Conservation (phyloP, 306 rosid species). For the Hylodesmum podocarpum region DNA sequence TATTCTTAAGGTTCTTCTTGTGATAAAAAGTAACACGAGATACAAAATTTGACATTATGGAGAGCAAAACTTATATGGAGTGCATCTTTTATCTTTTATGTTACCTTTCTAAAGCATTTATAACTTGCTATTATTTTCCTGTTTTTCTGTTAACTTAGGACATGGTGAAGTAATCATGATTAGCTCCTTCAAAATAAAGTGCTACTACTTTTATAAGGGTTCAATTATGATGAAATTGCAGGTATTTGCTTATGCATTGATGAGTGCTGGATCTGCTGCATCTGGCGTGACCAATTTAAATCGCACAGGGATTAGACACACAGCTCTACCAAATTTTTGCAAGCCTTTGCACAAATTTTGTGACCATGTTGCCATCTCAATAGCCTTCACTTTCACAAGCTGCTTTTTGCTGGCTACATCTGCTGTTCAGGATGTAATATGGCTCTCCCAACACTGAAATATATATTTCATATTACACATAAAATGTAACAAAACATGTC, state of each 20-base stretch:
- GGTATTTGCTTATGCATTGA: conserved; percentile 83
- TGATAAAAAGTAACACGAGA: not conserved
- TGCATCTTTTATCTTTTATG: too few species aligned
- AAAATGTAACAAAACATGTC: conserved; percentile 16
- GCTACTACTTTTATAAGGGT: not conserved
- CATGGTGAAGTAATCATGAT: not conserved
- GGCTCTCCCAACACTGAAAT: conserved; percentile 79
- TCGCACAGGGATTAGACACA: conserved; percentile 77
- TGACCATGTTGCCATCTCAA: conserved; percentile 82
- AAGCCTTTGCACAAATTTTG: conserved; percentile 72
- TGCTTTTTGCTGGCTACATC: conserved; percentile 67
- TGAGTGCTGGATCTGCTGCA: conserved; percentile 93
- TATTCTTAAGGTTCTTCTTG: not conserved
- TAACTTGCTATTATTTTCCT: too few species aligned
- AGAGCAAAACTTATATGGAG: not conserved
- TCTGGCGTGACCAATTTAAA: conserved; percentile 85
- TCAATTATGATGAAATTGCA: conserved; percentile 26
- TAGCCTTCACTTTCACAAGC: conserved; percentile 79
- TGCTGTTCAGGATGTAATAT: conserved; percentile 67
- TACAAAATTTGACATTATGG: not conserved
- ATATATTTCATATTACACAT: not conserved
- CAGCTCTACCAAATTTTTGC: conserved; percentile 77
- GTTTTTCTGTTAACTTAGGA: too few species aligned
- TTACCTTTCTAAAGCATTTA: too few species aligned
- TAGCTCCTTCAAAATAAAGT: not conserved